These are phyloP conservation scores for Sporothrix dimorphospora DNA, from an alignment of 2,329 filamentous ascomycete genomes.

Conservation along the genomic window DNA sequence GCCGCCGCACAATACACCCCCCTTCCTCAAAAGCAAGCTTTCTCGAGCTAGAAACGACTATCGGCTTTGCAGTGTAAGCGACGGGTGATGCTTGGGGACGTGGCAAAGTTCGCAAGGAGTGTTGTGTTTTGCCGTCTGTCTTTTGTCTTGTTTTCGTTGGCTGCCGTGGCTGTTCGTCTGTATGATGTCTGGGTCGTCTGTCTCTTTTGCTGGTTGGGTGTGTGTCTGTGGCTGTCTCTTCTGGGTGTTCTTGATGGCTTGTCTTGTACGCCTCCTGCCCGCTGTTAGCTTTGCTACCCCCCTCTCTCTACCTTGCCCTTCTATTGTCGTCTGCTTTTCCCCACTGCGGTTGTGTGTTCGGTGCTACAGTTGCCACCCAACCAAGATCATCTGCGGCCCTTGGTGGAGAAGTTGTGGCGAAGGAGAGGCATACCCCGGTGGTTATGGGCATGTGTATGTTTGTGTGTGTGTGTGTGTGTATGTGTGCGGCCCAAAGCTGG, in stretches of 20 bases:
- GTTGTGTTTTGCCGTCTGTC: neutral
- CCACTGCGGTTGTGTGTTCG: neutral
- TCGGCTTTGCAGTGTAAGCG: neutral
- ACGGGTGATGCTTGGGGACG: neutral
- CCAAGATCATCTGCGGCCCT: slow-evolving; percentile 14
- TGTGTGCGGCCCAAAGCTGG: slow-evolving; percentile 1
- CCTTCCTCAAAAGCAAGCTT: neutral
- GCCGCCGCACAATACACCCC: slow-evolving; percentile 7
- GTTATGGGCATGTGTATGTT: neutral
- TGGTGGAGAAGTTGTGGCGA: slow-evolving; percentile 22
- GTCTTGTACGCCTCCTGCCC: neutral
- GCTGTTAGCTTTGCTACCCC: neutral
- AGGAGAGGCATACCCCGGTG: slow-evolving; percentile 6
- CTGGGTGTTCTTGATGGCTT: neutral
- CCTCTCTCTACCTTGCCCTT: neutral
- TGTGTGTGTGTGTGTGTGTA: neutral
- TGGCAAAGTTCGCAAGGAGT: neutral
- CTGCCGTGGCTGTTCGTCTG: neutral
- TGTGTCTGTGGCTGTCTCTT: neutral
- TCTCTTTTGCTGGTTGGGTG: neutral
- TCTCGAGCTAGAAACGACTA: neutral
- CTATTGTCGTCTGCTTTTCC: neutral
- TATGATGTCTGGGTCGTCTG: neutral
- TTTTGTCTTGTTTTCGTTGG: neutral
- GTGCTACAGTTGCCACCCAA: slow-evolving; percentile 9